A percentile compares a stretch with the other conserved stretches of the same genome.
Conservation (phyloP, 1,284 basidiomycete species). For the Rhodotorula sp. region DNA sequence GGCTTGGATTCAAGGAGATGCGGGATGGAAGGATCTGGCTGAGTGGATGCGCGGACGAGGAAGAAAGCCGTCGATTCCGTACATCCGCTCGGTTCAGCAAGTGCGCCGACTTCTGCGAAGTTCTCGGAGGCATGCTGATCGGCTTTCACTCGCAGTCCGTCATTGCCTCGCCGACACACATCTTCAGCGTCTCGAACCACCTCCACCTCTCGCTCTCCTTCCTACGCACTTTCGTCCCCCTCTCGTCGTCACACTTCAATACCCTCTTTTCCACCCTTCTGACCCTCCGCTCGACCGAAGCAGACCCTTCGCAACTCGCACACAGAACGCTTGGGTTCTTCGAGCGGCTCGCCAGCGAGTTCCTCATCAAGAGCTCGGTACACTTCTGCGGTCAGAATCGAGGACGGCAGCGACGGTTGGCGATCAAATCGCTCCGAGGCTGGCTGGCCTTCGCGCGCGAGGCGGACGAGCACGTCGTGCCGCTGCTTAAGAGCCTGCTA, state of each 20-base stretch:
- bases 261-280: slow-evolving; percentile 21
- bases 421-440: not conserved
- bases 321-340: slow-evolving; percentile 10
- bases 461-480: not conserved
- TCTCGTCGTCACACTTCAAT: slow-evolving; percentile 15
- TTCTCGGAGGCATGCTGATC: not conserved
- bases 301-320: slow-evolving; percentile 10
- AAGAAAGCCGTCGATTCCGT: slow-evolving; percentile 11
- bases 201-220: not conserved
- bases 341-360: slow-evolving; percentile 5
- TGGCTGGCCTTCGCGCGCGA: not conserved
- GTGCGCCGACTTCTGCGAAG: slow-evolving; percentile 3
- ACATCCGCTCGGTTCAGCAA: slow-evolving; percentile 24
- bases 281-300: not conserved
- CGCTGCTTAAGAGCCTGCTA: not conserved
- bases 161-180: slow-evolving; percentile 16
- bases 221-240: not conserved
- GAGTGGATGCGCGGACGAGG: slow-evolving; percentile 7
- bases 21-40: slow-evolving; percentile 5
- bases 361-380: not conserved
- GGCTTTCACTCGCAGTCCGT: not conserved
- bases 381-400: slow-evolving; percentile 21
- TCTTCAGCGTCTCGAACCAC: slow-evolving; percentile 8
- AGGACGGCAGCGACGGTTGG: slow-evolving; percentile 17
- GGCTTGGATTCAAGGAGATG: not conserved